Evolutionary conservation across 1,139 yeast genomes (phyloP), one percentile per base, ranked within the genome.

Genomic region (Taphrina sp.): DNA sequence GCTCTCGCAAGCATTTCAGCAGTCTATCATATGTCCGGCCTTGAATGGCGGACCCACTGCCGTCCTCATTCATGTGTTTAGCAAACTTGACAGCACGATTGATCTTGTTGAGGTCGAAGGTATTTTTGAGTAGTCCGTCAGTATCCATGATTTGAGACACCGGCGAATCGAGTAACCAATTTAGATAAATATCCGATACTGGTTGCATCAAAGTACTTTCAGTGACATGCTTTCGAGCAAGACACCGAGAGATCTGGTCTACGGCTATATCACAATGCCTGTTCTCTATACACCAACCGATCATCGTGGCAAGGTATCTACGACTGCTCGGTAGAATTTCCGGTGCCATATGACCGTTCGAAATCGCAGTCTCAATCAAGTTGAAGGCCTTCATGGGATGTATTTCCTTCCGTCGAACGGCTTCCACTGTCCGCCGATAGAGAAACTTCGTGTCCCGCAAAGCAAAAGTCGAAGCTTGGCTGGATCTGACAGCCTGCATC

Each of bases 331-430:
- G 33, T 8, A 8, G n/a, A 8, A 31, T 20, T 24, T 49, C 54
- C 5, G 54, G 54, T 19, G 54, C 39, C 3, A 12, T 14, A n/a
- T 31, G 39, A 2, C 54, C 54, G 12, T 41, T 42, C n/a, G 22
- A 28, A n/a, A 49, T 41, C 14, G 46, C 46, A 8, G 29, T 38
- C 7, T 38, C 44, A 14, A 49, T 49, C 33, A 49, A 19, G 12
- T 38, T 31, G 19, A 38, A 39, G 5, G 54, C 54, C 26, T 49
- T 49, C 20, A 49, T 29, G 3, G 54, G 54, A 39, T 49, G 54
- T 12, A 49, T 42, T 14, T 36, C n/a, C 34, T 42, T 41, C 34
- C 31, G 5, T 3, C 12, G 16, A 39, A 42, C 44, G 16, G 35
- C 54, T 4, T 16, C 12, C n/a, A n/a, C n/a, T n/a, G n/a, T n/a